phyloP scores from a whole-genome alignment of 306 rosid genomes.

The Dicorynia guianensis region DNA sequence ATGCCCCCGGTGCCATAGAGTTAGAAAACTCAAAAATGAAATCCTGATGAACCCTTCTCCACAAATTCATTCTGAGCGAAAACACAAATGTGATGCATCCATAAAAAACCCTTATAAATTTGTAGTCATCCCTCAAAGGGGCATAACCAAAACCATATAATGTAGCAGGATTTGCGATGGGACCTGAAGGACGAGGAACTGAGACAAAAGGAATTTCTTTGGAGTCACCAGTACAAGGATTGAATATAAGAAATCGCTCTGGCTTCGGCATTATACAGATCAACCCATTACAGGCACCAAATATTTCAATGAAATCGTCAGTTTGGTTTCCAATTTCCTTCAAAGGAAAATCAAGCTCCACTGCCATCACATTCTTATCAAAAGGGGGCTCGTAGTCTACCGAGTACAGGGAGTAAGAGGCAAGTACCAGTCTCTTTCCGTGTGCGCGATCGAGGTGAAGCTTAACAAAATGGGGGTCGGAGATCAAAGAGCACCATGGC shows the following conservation, averaged over 20 bases:
- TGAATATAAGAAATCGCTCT: neutral
- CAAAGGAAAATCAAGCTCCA: neutral
- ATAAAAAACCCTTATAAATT: neutral
- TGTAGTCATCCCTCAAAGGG: neutral
- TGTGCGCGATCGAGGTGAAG: neutral
- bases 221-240: neutral
- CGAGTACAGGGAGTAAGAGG: neutral
- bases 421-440: neutral
- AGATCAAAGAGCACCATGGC: slow-evolving; percentile 20
- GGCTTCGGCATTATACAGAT: neutral
- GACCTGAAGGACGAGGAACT: neutral
- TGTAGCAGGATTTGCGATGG: too few species aligned
- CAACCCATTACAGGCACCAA: neutral
- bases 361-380: neutral
- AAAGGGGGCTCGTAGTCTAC: neutral
- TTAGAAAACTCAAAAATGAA: neutral
- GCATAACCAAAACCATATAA: neutral
- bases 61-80: neutral
- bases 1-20: neutral
- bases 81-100: neutral
- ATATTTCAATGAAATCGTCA: neutral
- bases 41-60: neutral
- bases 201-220: neutral
- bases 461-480: neutral
- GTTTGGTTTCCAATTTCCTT: neutral